A percentile compares a stretch with the other conserved stretches of the same genome.
These are phyloP conservation scores for Tricholoma flavovirens DNA, from an alignment of 768 basidiomycete genomes.

Conservation along the genomic window DNA sequence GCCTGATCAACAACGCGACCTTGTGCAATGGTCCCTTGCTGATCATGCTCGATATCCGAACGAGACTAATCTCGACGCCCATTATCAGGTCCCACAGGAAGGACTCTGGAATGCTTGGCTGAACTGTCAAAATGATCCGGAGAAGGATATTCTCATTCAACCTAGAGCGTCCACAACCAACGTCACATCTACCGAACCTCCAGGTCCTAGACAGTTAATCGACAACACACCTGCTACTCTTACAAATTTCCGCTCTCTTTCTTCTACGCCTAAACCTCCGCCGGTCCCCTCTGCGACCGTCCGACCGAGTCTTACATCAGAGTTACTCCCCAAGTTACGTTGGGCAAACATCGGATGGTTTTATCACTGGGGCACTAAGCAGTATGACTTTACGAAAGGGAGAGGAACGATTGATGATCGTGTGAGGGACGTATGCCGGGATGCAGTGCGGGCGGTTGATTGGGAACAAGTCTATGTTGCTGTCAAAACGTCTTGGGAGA, in stretches of 20 bases:
- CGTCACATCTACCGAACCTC: conserved; percentile 14
- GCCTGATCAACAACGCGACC: conserved; percentile 52
- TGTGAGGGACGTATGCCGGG: conserved; percentile 53
- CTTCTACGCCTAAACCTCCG: conserved; percentile 52
- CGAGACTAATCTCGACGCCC: conserved; percentile 84
- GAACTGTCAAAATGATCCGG: conserved; percentile 24
- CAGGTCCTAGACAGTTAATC: conserved; percentile 62
- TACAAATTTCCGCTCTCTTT: conserved; percentile 48
- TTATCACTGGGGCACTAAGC: conserved; percentile 96
- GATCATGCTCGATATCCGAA: conserved; percentile 78
- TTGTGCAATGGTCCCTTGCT: conserved; percentile 68
- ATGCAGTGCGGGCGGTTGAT: conserved; percentile 54
- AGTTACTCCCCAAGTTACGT: conserved; percentile 70
- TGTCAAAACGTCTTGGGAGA: conserved; percentile 43
- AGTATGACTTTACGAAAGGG: conserved; percentile 81
- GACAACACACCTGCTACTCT: conserved; percentile 65
- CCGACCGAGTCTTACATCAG: conserved; percentile 40
- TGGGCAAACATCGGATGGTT: conserved; percentile 97
- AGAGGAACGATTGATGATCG: conserved; percentile 55
- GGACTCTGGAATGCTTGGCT: conserved; percentile 75
- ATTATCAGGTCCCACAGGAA: conserved; percentile 68
- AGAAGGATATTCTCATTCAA: conserved; percentile 31
- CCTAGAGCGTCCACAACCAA: conserved; percentile 37
- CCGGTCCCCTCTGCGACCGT: conserved; percentile 61
- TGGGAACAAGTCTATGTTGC: conserved; percentile 64